These are phyloP conservation scores for Elsinoe fawcettii DNA, from an alignment of 2,329 filamentous ascomycete genomes.

Conservation along the genomic window DNA sequence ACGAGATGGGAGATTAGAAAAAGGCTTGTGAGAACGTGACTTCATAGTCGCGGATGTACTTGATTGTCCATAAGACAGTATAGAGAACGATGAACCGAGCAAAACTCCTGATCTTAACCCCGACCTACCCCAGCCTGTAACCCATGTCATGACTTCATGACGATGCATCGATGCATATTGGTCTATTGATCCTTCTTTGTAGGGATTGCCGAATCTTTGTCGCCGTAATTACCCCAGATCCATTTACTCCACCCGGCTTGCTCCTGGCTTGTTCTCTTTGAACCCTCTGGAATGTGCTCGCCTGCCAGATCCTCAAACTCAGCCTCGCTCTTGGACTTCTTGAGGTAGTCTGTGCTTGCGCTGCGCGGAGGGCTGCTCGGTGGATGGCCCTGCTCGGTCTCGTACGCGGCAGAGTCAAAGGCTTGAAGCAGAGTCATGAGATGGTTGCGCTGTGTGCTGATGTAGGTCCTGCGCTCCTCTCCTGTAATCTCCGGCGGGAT, in stretches of 20 bases:
- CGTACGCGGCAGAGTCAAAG: constrained; percentile 67
- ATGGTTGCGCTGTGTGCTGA: constrained; percentile 69
- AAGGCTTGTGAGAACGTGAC: background rate
- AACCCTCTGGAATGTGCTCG: constrained; percentile 29
- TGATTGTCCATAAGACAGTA: background rate
- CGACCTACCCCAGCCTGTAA: background rate
- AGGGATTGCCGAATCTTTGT: constrained; percentile 28
- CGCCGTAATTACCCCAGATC: constrained; percentile 33
- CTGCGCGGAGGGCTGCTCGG: constrained; percentile 20
- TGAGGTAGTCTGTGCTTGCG: constrained; percentile 46
- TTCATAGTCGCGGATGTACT: background rate
- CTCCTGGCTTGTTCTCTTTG: constrained; percentile 23
- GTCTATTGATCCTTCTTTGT: constrained; percentile 25
- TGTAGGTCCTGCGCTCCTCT: constrained; percentile 64
- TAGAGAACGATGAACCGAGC: background rate
- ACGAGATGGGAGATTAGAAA: background rate
- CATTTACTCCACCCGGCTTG: constrained; percentile 28
- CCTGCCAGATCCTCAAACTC: constrained; percentile 61
- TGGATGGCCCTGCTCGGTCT: constrained; percentile 9
- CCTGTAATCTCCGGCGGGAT: constrained; percentile 63
- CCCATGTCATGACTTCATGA: constrained; percentile 11
- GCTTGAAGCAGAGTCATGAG: constrained; percentile 67
- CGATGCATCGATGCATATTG: background rate
- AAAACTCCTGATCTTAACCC: constrained; percentile 10
- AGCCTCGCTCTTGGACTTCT: constrained; percentile 74